Base-by-base conservation (phyloP, 2,329 filamentous ascomycete genomes). In the Pezicula carpinea region DNA sequence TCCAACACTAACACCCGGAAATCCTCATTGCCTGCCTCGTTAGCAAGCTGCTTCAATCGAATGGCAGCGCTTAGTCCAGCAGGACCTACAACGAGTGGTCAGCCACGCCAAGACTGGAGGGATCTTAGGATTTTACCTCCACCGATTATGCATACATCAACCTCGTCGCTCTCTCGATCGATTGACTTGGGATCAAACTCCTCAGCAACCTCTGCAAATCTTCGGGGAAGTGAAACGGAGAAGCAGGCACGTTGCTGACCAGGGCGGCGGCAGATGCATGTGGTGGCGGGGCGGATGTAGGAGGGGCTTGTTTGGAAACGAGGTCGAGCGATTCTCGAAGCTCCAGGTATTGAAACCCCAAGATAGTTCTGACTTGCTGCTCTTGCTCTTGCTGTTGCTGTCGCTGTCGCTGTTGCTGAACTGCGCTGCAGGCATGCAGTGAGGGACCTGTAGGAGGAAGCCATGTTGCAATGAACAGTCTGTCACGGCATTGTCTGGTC, bases 121-220 rank as follows among this genome's bases (percentile, higher is more conserved):
- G 40, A 22, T 13, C 35, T 13, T 6, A 38, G 4, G 33, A 50
- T 57, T 68, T 60, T 72, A 82, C 79, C 92, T 66, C 89, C 93
- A 62, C 93, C 93, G 45, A 99, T 82, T 61, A 99, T 97, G 69
- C 90, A 95, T 23, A 99, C 91, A 68, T 99, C 93, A 23, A 99
- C 93, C 69, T 93, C 74, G 62, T 99, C 93, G 45, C 82, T 87
- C 67, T 97, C 93, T 55, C 93, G 85, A 55, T 97, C 92, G 48
- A 91, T 74, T 46, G 67, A 69, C 19, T 71, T 68, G 7, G 84
- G 84, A 62, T 90, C 83, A 58, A 89, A 87, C 47, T 71, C 62
- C 31, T 80, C 79, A 47, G 80, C 72, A 21, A 66, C 63, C 48
- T 72, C 69, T 43, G 70, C 69, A 47, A 72, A 62, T 44, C 60